Evolutionary conservation across 108 stramenopile species (phyloP).

Genomic region (Mediolabrus comicus): DNA sequence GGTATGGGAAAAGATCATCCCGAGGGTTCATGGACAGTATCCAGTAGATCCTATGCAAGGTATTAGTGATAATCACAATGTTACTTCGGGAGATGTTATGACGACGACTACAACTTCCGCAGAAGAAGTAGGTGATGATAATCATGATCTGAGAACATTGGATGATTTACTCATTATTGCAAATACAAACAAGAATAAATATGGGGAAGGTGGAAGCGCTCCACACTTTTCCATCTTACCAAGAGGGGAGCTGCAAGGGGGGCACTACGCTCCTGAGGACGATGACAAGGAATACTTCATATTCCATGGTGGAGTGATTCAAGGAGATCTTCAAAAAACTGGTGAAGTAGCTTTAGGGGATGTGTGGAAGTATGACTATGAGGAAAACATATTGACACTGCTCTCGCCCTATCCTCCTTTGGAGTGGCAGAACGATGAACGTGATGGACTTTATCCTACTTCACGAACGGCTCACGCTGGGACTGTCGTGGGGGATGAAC

Average conservation of each 20-base stretch:
- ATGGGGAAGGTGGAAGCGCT: background rate
- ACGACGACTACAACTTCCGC: background rate
- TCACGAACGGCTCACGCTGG: constrained; percentile 43
- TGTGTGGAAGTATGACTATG: constrained; percentile 51
- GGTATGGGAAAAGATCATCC: constrained; percentile 31
- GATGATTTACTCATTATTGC: background rate
- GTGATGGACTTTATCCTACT: constrained; percentile 20
- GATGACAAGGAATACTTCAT: constrained; percentile 25
- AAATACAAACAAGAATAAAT: background rate
- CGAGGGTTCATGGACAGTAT: constrained; percentile 5
- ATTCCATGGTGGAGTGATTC: constrained; percentile 39
- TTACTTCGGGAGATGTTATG: background rate
- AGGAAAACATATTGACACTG: constrained; percentile 21
- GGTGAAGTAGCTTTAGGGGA: constrained; percentile 29
- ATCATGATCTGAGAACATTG: background rate
- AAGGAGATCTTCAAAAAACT: background rate
- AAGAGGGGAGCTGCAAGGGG: constrained; percentile 45
- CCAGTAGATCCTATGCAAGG: background rate
- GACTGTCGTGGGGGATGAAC: constrained; percentile 34
- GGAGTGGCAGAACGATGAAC: constrained; percentile 31
- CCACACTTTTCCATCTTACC: constrained; percentile 2
- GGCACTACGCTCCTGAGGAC: constrained; percentile 12
- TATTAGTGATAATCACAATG: background rate
- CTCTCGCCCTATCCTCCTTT: constrained; percentile 41
- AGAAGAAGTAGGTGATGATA: background rate